Evolutionary conservation across 208 protist genomes (phyloP), one percentile per base, ranked within the genome.

Genomic region (Paratrypanosoma confusum): DNA sequence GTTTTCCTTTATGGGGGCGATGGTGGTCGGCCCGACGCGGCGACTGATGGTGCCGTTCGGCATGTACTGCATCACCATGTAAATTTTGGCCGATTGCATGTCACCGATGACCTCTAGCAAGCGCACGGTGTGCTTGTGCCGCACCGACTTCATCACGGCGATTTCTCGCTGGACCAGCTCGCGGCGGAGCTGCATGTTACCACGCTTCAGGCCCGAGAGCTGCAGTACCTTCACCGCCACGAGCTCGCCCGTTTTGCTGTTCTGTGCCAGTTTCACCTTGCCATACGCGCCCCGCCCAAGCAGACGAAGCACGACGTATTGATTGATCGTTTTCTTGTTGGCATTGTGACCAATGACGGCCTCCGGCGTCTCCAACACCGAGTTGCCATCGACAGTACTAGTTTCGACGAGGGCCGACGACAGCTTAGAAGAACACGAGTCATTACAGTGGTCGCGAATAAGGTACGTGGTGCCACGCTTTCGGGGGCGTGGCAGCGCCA

Each of bases 21-120:
- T 50, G 3, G 25, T 45, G 16, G 31, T 25, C 13, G 37, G 18
- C 47, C 56, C 51, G 16, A 59, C 31, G 27, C 29, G 18, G 11
- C 46, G 35, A 3, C 45, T 37, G 13, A 88, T 48, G 18, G 53
- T 39, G 13, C 75, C 79, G 21, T 65, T 43, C 17, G 54, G 31
- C 10, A 85, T 54, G 50, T 88, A 91, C 40, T 88, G 66, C 39
- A 90, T 57, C 6, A 90, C 71, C 32, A 91, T 46, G 41, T 82
- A 92, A 17, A 95, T 36, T n/a, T 63, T 71, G 16, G 88, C 72
- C 16, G 53, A 51, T 7, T 36, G 18, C 24, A 50, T 57, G 54
- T 96, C 83, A 38, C 91, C 85, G 17, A 96, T 78, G 1, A 97
- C 89, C 55, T 97, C 95, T 42, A 83, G 45, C 10, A 98, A 52